Base-by-base conservation (phyloP, 192 early-diverging fungal species). In the Coemansia sp. region DNA sequence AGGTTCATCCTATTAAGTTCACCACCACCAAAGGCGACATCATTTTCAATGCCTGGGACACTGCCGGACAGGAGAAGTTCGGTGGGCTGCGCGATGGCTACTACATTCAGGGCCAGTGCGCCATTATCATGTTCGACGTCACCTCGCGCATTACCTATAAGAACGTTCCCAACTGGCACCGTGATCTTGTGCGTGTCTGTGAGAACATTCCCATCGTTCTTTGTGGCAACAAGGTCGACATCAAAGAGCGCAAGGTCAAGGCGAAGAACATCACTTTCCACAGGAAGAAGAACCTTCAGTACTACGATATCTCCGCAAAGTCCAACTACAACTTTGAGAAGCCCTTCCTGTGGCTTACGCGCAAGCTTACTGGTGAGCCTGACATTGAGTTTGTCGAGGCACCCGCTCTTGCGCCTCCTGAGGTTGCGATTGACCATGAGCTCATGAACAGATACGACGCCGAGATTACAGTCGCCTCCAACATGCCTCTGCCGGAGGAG, bases 251-350 rank as follows among this genome's bases (percentile, higher is more conserved):
- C 80, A 99, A 98, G 87, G 98, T 99, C 71, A 99, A 98, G 93
- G 96, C 96, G 57, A 99, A 99, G 89, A 91, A 91, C 72, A 99
- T 99, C 87, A 98, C 97, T 61, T 99, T 99, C 94, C 98, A 99
- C 89, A 88, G 98, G 75, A 99, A 99, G 90, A 98, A 98, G 92
- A 98, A 98, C 86, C 90, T 99, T 42, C 98, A 99, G 88, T 99
- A 99, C 91, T 99, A 98, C 85, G 98, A 99, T 84, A 99, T 99
- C 82, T 93, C 91, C 62, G 98, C 98, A 76, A 99, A 99, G 90
- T 90, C 87, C 80, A 99, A 99, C 91, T 99, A 98, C 89, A 99
- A 98, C 90, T 98, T 98, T 79, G 98, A 99, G 88, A 99, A 99
- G 92, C 98, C 98, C 63, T 98, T 98, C 93, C 88, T 99, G 71